Base-by-base conservation (phyloP, 1,139 yeast species). In the Yamadazyma siamensis region DNA sequence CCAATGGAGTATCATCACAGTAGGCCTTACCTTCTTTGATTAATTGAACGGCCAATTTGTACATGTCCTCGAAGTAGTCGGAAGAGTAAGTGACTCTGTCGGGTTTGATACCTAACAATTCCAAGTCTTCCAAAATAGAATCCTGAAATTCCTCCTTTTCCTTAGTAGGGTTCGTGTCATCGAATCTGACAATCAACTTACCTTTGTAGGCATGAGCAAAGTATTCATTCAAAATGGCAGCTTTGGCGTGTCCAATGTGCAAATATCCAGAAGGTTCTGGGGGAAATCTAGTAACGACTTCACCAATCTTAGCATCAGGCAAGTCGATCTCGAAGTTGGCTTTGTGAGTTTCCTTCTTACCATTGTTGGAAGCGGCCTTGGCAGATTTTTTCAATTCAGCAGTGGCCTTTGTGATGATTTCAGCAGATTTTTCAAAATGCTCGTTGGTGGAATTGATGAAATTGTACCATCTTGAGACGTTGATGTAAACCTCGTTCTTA, bases 211-310 rank as follows among this genome's bases (percentile, higher is more conserved):
- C 81, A 49, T 85, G 82, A 33, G 98, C 97, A 65, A 89, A 89
- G 66, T 87, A 89, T 65, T 89, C 94, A 69, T 91, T 91, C 54
- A 91, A 75, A 40, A 91, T 71, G 33, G 97, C 97, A 34, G 97
- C 97, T 65, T 91, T 91, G 41, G 95, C 96, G 56, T 91, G 98
- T 49, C 98, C 97, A 64, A 66, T 66, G 81, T 91, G 75, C 59
- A 91, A 74, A 63, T 87, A 89, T 69, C 97, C 97, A 65, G 94
- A 84, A 31, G 81, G 80, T 53, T 75, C 81, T 41, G 94, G 94
- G 46, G 97, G 97, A 79, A 91, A 91, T 67, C 98, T 84, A 33
- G 97, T 91, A 34, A 91, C 97, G 36, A 91, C 97, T 61, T 88
- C 71, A 41, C 98, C 98, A 41, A 83, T 79, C 51, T 75, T 78